Conservation (phyloP, 2,329 filamentous ascomycete species). For the Trichoderma sp. region DNA sequence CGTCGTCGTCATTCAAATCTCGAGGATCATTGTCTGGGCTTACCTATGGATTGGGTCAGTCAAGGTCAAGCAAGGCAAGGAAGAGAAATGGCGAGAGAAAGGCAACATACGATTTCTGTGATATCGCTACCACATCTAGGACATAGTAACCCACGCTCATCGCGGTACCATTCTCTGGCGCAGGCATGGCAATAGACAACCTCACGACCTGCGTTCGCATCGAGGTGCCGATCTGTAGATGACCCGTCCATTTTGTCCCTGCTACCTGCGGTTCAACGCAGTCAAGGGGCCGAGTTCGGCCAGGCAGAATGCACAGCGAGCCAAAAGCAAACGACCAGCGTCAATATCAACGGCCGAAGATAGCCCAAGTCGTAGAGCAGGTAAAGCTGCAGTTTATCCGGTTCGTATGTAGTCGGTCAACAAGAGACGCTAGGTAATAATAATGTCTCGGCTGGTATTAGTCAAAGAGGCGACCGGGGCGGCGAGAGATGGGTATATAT, state of each 20-base stretch:
- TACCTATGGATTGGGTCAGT: conserved; percentile 41
- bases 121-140: conserved; percentile 75
- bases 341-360: conserved; percentile 2
- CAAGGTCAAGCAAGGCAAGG: neutral
- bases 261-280: conserved; percentile 50
- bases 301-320: conserved; percentile 54
- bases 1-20: conserved; percentile 28
- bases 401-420: neutral
- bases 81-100: neutral
- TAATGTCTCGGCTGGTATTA: neutral
- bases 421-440: neutral
- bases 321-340: conserved; percentile 42
- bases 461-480: neutral
- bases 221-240: conserved; percentile 42
- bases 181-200: conserved; percentile 86
- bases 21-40: conserved; percentile 62
- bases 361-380: neutral
- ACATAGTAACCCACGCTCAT: conserved; percentile 67
- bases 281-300: conserved; percentile 57
- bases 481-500: neutral
- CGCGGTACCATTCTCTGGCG: conserved; percentile 73
- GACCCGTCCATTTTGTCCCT: conserved; percentile 37
- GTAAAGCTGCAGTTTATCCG: neutral
- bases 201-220: conserved; percentile 55
- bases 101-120: conserved; percentile 73